phyloP scores from a whole-genome alignment of 768 basidiomycete genomes.

The Pisolithus orientalis region DNA sequence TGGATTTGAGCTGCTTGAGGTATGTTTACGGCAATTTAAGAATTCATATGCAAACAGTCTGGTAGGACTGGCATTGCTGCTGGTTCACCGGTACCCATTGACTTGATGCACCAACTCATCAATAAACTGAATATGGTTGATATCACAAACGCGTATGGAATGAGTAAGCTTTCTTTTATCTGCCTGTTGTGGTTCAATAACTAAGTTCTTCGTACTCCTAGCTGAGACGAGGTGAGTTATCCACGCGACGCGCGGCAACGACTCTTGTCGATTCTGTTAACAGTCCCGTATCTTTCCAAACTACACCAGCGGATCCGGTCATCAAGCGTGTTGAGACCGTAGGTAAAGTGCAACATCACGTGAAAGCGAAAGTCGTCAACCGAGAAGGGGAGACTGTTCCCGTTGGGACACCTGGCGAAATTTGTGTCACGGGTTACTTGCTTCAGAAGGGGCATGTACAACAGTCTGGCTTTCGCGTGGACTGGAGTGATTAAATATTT shows the following conservation, averaged over 20 bases:
- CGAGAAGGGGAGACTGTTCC: slow-evolving; percentile 54
- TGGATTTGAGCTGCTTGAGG: slow-evolving; percentile 53
- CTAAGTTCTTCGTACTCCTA: slow-evolving; percentile 18
- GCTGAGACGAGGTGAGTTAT: slow-evolving; percentile 60
- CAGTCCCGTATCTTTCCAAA: slow-evolving; percentile 83
- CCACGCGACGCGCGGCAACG: background rate
- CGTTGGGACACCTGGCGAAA: slow-evolving; percentile 68
- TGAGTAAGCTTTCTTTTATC: slow-evolving; percentile 54
- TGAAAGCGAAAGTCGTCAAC: slow-evolving; percentile 68
- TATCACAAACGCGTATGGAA: slow-evolving; percentile 76
- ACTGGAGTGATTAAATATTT: background rate
- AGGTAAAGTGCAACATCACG: slow-evolving; percentile 70
- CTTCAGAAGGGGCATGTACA: slow-evolving; percentile 65
- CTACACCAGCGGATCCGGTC: slow-evolving; percentile 60
- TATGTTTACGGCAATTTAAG: slow-evolving; percentile 20
- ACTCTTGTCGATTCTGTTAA: slow-evolving; percentile 1
- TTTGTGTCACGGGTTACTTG: slow-evolving; percentile 69
- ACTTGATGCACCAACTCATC: slow-evolving; percentile 71
- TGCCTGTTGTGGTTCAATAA: background rate
- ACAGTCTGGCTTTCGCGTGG: background rate
- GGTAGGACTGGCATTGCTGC: slow-evolving; percentile 77
- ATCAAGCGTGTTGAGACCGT: slow-evolving; percentile 78
- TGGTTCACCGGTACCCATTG: slow-evolving; percentile 72
- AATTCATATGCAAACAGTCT: background rate
- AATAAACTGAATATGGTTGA: slow-evolving; percentile 60